Conservation (phyloP, 75 land plant species). For the Pinus albicaulis region DNA sequence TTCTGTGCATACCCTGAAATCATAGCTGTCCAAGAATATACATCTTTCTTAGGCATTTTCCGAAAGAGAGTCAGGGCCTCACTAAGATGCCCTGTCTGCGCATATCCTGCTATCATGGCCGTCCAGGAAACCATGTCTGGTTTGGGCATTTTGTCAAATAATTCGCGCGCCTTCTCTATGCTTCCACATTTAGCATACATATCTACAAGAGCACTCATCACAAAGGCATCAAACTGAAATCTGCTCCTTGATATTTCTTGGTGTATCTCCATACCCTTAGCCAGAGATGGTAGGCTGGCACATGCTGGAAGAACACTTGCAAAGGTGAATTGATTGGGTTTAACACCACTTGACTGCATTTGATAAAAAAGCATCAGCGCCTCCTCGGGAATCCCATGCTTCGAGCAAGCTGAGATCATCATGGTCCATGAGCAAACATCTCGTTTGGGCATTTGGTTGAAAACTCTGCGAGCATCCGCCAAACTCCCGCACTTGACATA, state of each 20-base stretch:
- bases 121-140: slow-evolving; percentile 61
- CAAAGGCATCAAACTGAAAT: slow-evolving; percentile 27
- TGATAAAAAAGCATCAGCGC: slow-evolving; percentile 1
- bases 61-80: slow-evolving; percentile 30
- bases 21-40: slow-evolving; percentile 9
- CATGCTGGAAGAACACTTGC: slow-evolving; percentile 15
- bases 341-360: slow-evolving; percentile 7
- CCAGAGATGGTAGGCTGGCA: slow-evolving; percentile 22
- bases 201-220: slow-evolving; percentile 48
- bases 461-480: slow-evolving; percentile 11
- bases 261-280: slow-evolving; percentile 31
- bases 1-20: background rate
- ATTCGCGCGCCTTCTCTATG: slow-evolving; percentile 27
- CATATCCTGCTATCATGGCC: slow-evolving; percentile 46
- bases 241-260: slow-evolving; percentile 21
- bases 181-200: slow-evolving; percentile 74
- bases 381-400: slow-evolving; percentile 9
- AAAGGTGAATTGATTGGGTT: slow-evolving; percentile 16
- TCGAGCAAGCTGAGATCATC: slow-evolving; percentile 18
- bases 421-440: slow-evolving; percentile 22
- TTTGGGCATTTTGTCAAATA: slow-evolving; percentile 30
- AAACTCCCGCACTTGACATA: slow-evolving; percentile 15
- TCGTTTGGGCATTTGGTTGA: slow-evolving; percentile 15
- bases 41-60: slow-evolving; percentile 24
- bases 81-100: slow-evolving; percentile 27